A percentile compares a stretch with the other conserved stretches of the same genome.
Evolutionary conservation across 1,284 basidiomycete species (phyloP).

Genomic region (Tremellales sp.): DNA sequence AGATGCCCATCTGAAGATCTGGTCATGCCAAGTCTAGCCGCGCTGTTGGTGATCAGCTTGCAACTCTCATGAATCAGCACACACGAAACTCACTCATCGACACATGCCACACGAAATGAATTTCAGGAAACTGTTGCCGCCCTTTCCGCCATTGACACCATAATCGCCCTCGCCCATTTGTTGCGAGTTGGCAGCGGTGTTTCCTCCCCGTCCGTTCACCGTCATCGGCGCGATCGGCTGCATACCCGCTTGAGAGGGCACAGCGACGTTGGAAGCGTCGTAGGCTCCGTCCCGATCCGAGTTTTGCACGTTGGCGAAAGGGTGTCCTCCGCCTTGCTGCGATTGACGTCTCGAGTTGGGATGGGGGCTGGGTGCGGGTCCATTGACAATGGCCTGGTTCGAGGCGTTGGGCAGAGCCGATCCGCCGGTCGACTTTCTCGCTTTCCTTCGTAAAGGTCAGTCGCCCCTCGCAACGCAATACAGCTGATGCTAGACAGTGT

Average conservation of each 20-base stretch:
- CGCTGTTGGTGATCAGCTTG: no score
- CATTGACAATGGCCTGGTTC: slow-evolving; percentile 48
- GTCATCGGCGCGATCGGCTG: slow-evolving; percentile 43
- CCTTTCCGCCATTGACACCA: slow-evolving; percentile 24
- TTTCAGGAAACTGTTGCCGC: slow-evolving; percentile 39
- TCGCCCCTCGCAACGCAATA: no score
- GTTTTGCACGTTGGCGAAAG: slow-evolving; percentile 37
- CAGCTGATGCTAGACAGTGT: neutral
- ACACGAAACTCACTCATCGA: slow-evolving; percentile 34
- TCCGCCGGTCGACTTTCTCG: slow-evolving; percentile 35
- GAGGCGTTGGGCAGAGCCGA: slow-evolving; percentile 44
- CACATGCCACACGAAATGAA: slow-evolving; percentile 44
- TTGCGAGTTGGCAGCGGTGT: slow-evolving; percentile 35
- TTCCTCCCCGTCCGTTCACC: slow-evolving; percentile 33
- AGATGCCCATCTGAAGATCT: no score
- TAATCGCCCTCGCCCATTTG: slow-evolving; percentile 43
- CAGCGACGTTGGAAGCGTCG: slow-evolving; percentile 35
- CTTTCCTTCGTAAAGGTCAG: slow-evolving; percentile 20
- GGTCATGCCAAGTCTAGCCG: no score
- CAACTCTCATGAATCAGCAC: no score
- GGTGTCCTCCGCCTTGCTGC: slow-evolving; percentile 37
- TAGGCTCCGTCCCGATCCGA: slow-evolving; percentile 27
- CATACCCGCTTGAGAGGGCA: slow-evolving; percentile 33
- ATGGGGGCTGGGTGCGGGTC: slow-evolving; percentile 40
- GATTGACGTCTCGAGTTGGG: slow-evolving; percentile 44